Base-by-base conservation (phyloP, 1,139 yeast genomes). In the Diutina neorugosa region DNA sequence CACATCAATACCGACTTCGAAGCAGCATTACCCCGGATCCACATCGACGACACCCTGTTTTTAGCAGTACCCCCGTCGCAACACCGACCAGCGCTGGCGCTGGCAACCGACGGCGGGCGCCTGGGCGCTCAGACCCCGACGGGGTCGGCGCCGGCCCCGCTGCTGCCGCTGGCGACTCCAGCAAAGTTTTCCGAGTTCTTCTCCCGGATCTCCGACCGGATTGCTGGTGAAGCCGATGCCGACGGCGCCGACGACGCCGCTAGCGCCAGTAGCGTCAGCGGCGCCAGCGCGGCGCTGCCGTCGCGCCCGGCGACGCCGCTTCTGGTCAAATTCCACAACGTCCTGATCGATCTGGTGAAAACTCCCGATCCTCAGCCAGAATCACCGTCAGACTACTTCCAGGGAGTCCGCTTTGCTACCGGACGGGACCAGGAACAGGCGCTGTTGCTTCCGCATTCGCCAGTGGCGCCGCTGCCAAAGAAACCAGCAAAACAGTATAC, bases 131-230 rank as follows among this genome's bases (percentile, higher is more conserved):
- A 55, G 56, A 3, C 46, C 48, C 27, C 51, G 55, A 4, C 25
- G 53, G 54, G 4, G 41, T 21, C 14, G 48, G 46, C 54, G 52
- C 19, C 51, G 53, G 19, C 55, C 31, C 63, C 5, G 27, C 55
- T 61, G n/a, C 56, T 62, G 1, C 63, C 51, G 12, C 56, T 54
- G n/a, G 34, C 66, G 11, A 56, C 65, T 2, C 61, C 65, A 0
- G 55, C 60, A 12, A 65, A 64, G 40, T 16, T 69, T 52, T 53
- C 73, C 4, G 65, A 66, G 53, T 63, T 67, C 3, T 56, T 74
- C 42, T 59, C 73, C 2, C 60, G 74, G 54, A 65, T 74, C 2
- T 70, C 77, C 0, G 75, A 73, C 53, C 69, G 78, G 58, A 68
- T 74, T 52, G 77, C 76, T 0, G 78, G 78, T 67, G 14, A 70